Evolutionary conservation across 176 grass and related monocot genomes (phyloP), one percentile per base, ranked within the genome.

Genomic region (Oryza meyeriana): DNA sequence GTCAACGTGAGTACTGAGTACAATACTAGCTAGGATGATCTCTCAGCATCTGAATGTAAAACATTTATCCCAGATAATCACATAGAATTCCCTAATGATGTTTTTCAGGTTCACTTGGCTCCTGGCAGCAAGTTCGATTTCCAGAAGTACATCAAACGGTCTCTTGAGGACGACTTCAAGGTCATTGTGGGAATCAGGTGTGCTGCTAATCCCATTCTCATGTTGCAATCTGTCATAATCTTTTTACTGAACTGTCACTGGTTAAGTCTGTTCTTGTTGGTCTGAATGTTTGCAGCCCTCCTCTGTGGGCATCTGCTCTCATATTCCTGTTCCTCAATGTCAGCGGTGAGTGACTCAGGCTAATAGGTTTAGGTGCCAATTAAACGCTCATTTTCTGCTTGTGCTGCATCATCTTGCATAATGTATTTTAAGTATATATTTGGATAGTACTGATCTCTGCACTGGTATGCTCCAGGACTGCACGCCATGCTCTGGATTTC

Each of bases 111-210:
- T n/a, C 96, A 99, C 83, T 78, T 99, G 29, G 93, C 96, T 86
- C 91, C 85, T 61, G 93, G 93, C 14, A 95, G 91, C 80, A 95
- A 99, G 72, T 99, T 99, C 65, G 90, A 99, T 87, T 99, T 99
- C 75, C 93, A 99, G 44, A 99, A 99, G 64, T 99, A 99, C 73
- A 99, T 99, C 81, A 95, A 95, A 79, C 81, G 96, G 64, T 93
- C 96, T 17, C 85, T 99, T 7, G 93, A 99, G 79, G 95, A 98
- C 61, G 95, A 98, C 77, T 98, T 98, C 86, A 98, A 98, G 74
- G 92, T 94, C 66, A 86, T 99, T n/a, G 93, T 99, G 17, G 93
- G 93, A 35, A 95, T 99, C 85, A 99, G 89, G 89, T 94, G 81
- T 1, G 40, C 11, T 20, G 81, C 24, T 44, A 36, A 2, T 38